phyloP scores from a whole-genome alignment of 345 rosid genomes.

The Corchorus capsularis region DNA sequence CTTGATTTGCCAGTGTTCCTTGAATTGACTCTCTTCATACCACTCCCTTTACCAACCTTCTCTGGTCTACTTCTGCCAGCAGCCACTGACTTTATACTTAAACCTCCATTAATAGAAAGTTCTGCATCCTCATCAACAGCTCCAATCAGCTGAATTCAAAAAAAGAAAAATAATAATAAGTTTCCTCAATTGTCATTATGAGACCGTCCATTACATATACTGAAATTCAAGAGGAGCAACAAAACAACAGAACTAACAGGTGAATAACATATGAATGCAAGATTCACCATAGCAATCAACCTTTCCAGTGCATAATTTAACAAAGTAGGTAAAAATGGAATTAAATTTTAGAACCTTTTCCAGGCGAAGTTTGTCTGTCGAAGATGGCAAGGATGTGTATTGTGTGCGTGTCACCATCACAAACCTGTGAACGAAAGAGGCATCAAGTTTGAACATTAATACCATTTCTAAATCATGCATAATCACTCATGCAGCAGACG shows the following conservation, averaged over 20 bases:
- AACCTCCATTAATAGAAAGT: constrained; percentile 51
- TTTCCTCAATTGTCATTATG: neutral
- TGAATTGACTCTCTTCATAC: constrained; percentile 29
- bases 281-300: neutral
- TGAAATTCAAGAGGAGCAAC: constrained; percentile 7
- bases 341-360: constrained; percentile 51
- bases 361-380: constrained; percentile 69
- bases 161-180: constrained; percentile 6
- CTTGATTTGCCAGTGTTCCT: constrained; percentile 36
- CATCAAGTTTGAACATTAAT: constrained; percentile 20
- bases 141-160: constrained; percentile 68
- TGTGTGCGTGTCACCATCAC: constrained; percentile 68
- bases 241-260: neutral
- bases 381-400: constrained; percentile 84
- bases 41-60: constrained; percentile 31
- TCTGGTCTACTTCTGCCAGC: constrained; percentile 38
- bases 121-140: constrained; percentile 59
- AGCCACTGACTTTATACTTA: constrained; percentile 36
- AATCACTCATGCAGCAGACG: constrained; percentile 4
- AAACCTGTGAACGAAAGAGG: constrained; percentile 46
- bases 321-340: constrained; percentile 6
- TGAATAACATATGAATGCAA: neutral
- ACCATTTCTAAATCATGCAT: neutral
- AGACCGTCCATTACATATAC: constrained; percentile 8
- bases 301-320: constrained; percentile 8